Base-by-base conservation (phyloP, 2,329 filamentous ascomycete genomes). In the Colletotrichum tamarilloi region DNA sequence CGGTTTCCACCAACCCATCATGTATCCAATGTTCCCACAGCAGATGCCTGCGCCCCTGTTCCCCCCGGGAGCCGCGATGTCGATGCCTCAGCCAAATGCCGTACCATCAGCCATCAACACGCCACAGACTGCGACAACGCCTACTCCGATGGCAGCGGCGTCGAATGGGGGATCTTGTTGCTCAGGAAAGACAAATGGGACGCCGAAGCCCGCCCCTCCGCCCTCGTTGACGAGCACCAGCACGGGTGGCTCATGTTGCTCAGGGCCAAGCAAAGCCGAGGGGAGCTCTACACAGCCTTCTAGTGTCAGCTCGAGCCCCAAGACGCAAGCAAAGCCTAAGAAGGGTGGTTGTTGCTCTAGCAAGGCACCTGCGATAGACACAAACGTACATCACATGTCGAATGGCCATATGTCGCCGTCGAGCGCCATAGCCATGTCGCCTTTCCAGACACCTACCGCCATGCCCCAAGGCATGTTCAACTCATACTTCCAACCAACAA, bases 401-500 rank as follows among this genome's bases (percentile, higher is more conserved):
- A 73, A 73, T 1, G 67, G 66, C 1, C 74, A 76, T 56, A 81
- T 84, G 73, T 65, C 74, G 24, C 74, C 74, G 8, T 5, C 67
- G 53, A 77, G 76, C 55, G 78, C 76, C 22, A 67, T 76, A 22
- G 75, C 72, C 64, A 80, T 84, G 75, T 74, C 80, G 7, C 81
- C 82, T 2, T 85, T 83, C 59, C 81, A 82, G 49, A 67, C 80
- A 3, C 77, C 82, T 0, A 78, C 84, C 30, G 76, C 80, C 59
- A 80, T 86, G 77, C 78, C 81, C 1, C 82, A 83, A 64, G 81
- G 82, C 72, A 81, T 85, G 74, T 84, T 83, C 73, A 78, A 49
- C n/a, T 67, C 80, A 7, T 85, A 83, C 77, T 85, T 83, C 64
- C 85, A 86, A 46, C 83, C 84, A 2, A 86, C 84, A 19, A 80